phyloP scores from a whole-genome alignment of 1,284 basidiomycete genomes.

The Cryptococcus sp. region DNA sequence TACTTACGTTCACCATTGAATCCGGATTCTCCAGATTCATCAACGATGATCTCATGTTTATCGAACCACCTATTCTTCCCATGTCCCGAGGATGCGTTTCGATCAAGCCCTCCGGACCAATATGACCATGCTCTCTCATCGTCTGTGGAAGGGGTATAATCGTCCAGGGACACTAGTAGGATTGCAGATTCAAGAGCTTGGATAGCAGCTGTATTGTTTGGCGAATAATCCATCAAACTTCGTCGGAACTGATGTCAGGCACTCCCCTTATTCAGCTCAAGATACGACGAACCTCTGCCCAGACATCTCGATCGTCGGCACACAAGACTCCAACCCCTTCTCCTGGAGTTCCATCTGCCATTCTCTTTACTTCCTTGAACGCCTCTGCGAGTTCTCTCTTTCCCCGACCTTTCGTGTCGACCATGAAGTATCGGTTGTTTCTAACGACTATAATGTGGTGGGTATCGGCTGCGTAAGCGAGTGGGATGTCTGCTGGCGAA shows the following conservation, averaged over 20 bases:
- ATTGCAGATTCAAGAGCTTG: constrained; percentile 85
- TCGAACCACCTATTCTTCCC: constrained; percentile 94
- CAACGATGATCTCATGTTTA: constrained; percentile 93
- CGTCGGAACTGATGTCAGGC: constrained; percentile 55
- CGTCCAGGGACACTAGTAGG: constrained; percentile 82
- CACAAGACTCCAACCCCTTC: constrained; percentile 68
- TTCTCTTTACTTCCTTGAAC: constrained; percentile 68
- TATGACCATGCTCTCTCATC: constrained; percentile 78
- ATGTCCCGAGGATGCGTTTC: constrained; percentile 25
- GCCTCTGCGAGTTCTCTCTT: constrained; percentile 77
- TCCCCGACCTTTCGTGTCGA: constrained; percentile 61
- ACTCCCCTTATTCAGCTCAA: neutral
- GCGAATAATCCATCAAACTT: constrained; percentile 62
- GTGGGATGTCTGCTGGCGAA: constrained; percentile 76
- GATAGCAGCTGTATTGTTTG: constrained; percentile 62
- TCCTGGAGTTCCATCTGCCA: constrained; percentile 57
- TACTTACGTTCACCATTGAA: constrained; percentile 60
- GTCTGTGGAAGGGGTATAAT: constrained; percentile 26
- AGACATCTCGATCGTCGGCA: constrained; percentile 81
- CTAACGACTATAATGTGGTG: constrained; percentile 87
- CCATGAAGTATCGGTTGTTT: constrained; percentile 85
- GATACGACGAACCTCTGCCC: constrained; percentile 64
- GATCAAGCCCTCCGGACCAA: constrained; percentile 73
- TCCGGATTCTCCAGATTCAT: constrained; percentile 87
- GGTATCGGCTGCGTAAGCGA: constrained; percentile 74